Evolutionary conservation across 1,284 basidiomycete genomes (phyloP).

Genomic region (Marasmius oreades): DNA sequence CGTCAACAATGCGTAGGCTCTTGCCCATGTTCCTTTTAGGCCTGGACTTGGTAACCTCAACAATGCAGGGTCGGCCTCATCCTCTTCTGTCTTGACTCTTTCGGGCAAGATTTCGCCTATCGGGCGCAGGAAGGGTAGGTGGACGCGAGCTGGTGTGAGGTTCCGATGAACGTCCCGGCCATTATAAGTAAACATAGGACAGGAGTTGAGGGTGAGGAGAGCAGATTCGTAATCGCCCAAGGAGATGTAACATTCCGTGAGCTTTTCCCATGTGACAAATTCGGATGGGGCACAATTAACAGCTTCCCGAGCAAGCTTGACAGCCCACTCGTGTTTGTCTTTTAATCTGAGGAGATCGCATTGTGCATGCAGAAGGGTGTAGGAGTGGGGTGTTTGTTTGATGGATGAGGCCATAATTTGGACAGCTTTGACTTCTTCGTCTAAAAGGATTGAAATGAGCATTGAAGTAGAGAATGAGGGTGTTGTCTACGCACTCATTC

Average conservation of each 20-base stretch:
- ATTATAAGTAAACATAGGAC: slow-evolving; percentile 99
- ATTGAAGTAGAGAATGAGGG: slow-evolving; percentile 1
- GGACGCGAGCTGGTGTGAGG: slow-evolving; percentile 79
- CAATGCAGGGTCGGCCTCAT: slow-evolving; percentile 94
- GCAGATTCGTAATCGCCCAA: slow-evolving; percentile 86
- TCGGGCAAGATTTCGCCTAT: slow-evolving; percentile 83
- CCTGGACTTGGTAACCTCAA: slow-evolving; percentile 92
- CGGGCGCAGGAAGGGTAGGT: slow-evolving; percentile 83
- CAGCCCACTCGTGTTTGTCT: slow-evolving; percentile 83
- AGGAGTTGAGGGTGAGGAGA: slow-evolving; percentile 94
- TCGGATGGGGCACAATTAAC: slow-evolving; percentile 98
- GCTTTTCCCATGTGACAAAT: slow-evolving; percentile 98
- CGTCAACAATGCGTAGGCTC: slow-evolving; percentile 90
- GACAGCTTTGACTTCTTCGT: slow-evolving; percentile 97
- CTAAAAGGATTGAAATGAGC: slow-evolving; percentile 36
- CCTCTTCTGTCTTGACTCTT: slow-evolving; percentile 73
- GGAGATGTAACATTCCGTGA: slow-evolving; percentile 94
- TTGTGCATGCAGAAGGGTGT: slow-evolving; percentile 91
- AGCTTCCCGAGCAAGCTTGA: slow-evolving; percentile 89
- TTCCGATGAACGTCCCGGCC: slow-evolving; percentile 92
- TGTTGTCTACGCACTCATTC: slow-evolving; percentile 79
- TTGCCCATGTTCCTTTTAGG: slow-evolving; percentile 92
- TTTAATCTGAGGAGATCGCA: slow-evolving; percentile 92
- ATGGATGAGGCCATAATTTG: slow-evolving; percentile 90
- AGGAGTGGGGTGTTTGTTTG: slow-evolving; percentile 84